These are phyloP conservation scores for Spiromyces aspiralis DNA, from an alignment of 371 early-diverging fungal genomes.

Conservation along the genomic window DNA sequence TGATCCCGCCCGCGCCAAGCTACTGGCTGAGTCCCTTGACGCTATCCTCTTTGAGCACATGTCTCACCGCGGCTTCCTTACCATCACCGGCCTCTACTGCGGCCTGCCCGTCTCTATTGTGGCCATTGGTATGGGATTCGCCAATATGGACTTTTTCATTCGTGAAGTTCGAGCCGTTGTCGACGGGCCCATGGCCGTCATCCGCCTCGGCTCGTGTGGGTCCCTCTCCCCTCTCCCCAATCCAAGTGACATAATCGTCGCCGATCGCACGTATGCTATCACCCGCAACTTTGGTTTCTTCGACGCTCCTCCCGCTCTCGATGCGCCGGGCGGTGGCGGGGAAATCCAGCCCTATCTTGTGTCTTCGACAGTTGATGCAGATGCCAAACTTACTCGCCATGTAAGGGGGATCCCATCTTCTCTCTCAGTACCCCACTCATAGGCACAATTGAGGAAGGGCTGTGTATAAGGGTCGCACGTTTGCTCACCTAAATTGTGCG, in stretches of 20 bases:
- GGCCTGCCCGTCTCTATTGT: conserved; percentile 67
- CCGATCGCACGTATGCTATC: conserved; percentile 50
- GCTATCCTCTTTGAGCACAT: conserved; percentile 34
- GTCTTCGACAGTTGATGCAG: no score
- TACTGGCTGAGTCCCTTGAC: conserved; percentile 44
- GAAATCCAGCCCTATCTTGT: no score
- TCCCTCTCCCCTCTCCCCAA: conserved; percentile 38
- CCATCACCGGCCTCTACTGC: conserved; percentile 76
- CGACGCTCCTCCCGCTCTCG: conserved; percentile 15
- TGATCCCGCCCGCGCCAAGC: conserved; percentile 61
- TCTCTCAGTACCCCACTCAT: no score
- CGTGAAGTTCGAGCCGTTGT: conserved; percentile 78
- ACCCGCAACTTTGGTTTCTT: conserved; percentile 68
- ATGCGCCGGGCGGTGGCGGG: no score
- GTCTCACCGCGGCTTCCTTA: conserved; percentile 77
- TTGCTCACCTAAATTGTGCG: no score
- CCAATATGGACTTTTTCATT: conserved; percentile 91
- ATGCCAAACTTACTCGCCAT: no score
- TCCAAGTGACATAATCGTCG: conserved; percentile 61
- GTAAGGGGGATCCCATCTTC: no score
- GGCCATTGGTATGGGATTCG: conserved; percentile 70
- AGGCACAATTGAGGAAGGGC: no score
- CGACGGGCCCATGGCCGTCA: conserved; percentile 61
- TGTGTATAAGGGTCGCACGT: no score
- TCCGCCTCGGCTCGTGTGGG: conserved; percentile 88